Conservation (phyloP, 257 asterid genomes). For the Solanum peruvianum region DNA sequence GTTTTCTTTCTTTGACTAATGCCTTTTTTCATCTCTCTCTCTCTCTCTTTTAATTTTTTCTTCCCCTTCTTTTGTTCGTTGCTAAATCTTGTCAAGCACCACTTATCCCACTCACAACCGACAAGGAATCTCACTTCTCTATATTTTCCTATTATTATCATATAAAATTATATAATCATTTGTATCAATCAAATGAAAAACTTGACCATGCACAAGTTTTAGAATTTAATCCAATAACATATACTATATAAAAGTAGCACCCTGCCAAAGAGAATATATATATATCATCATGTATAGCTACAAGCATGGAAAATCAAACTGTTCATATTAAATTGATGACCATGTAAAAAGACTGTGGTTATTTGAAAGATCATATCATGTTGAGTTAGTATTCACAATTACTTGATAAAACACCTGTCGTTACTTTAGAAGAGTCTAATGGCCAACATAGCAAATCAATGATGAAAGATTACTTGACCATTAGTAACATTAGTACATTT, state of each 20-base stretch:
- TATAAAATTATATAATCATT: not conserved
- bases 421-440: not conserved
- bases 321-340: too few species aligned
- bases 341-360: not conserved
- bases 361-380: not conserved
- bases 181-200: not conserved
- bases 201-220: not conserved
- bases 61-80: not conserved
- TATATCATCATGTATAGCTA: not conserved
- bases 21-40: not conserved
- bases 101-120: conserved; percentile 1
- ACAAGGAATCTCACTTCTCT: conserved; percentile 7
- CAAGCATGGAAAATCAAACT: not conserved
- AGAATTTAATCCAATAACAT: not conserved
- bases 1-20: conserved; percentile 10
- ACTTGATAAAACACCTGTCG: not conserved
- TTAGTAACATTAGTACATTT: not conserved
- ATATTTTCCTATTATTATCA: not conserved
- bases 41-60: not conserved
- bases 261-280: not conserved
- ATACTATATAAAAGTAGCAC: not conserved
- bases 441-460: not conserved
- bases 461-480: not conserved
- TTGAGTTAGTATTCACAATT: not conserved
- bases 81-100: not conserved